Evolutionary conservation across 2,329 filamentous ascomycete species (phyloP).

Genomic region (Botryotinia narcissicola): DNA sequence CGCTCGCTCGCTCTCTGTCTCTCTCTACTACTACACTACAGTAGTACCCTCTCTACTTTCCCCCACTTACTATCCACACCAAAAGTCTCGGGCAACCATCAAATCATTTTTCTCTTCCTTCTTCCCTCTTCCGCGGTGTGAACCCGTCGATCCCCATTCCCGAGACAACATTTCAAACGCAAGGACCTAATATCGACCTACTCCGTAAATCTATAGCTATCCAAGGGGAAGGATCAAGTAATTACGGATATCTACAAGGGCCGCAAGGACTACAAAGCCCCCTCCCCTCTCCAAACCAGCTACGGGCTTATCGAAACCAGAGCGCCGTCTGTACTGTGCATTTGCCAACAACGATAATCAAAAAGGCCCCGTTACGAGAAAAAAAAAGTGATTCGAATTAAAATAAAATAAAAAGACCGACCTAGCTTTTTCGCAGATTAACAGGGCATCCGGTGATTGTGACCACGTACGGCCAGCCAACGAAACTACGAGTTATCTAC

Average conservation of each 20-base stretch:
- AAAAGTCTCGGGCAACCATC: constrained; percentile 7
- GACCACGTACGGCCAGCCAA: constrained; percentile 3
- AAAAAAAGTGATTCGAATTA: not conserved
- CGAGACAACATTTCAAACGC: constrained; percentile 4
- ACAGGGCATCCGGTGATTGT: constrained; percentile 14
- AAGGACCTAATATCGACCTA: constrained; percentile 15
- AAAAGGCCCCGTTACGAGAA: not conserved
- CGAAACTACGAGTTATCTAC: not conserved
- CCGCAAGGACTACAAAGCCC: constrained; percentile 18
- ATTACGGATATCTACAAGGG: not conserved
- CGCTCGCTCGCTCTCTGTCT: not conserved
- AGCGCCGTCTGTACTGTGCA: constrained; percentile 6
- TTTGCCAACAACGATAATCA: constrained; percentile 15
- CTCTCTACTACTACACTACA: not conserved
- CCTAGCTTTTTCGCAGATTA: not conserved
- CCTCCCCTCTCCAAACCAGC: not conserved
- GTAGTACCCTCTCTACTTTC: not conserved
- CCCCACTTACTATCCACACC: constrained; percentile 11
- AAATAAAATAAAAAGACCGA: not conserved
- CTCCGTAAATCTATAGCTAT: not conserved
- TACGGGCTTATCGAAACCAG: constrained; percentile 17
- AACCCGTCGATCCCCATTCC: constrained; percentile 14
- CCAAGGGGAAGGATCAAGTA: constrained; percentile 10
- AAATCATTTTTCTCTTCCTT: constrained; percentile 1
- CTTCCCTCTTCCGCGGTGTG: constrained; percentile 14